Evolutionary conservation across 805 yeast species (phyloP).

Genomic region (Saturnispora quitensis): DNA sequence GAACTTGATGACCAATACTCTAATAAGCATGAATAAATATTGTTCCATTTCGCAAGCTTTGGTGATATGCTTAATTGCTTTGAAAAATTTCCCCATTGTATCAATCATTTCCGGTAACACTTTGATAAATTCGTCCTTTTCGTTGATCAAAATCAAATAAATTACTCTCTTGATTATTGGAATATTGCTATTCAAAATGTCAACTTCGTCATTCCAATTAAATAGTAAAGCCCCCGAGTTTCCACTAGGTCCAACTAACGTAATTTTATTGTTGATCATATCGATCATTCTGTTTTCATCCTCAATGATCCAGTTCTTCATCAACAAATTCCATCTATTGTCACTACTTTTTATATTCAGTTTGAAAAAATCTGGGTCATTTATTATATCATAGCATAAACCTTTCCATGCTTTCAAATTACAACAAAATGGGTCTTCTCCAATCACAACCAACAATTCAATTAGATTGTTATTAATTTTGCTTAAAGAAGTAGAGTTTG

Average conservation of each 20-base stretch:
- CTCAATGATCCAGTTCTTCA: constrained; percentile 52
- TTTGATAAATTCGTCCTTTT: constrained; percentile 46
- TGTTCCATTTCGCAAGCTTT: constrained; percentile 25
- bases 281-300: constrained; percentile 57
- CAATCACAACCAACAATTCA: constrained; percentile 32
- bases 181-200: constrained; percentile 25
- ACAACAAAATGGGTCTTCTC: constrained; percentile 27
- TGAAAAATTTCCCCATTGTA: constrained; percentile 25
- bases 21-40: constrained; percentile 46
- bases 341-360: constrained; percentile 19
- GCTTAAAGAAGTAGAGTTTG: constrained; percentile 26
- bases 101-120: constrained; percentile 38
- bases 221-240: constrained; percentile 37
- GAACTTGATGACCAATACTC: constrained; percentile 57
- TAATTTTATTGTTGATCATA: constrained; percentile 30
- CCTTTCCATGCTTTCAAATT: constrained; percentile 53
- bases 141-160: constrained; percentile 53
- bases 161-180: constrained; percentile 47
- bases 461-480: constrained; percentile 32
- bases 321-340: constrained; percentile 44
- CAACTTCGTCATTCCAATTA: constrained; percentile 28
- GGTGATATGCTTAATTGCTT: constrained; percentile 20
- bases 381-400: constrained; percentile 52
- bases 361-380: constrained; percentile 50
- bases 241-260: constrained; percentile 38